Base-by-base conservation (phyloP, 495 filamentous ascomycete genomes). In the Viridothelium virens region DNA sequence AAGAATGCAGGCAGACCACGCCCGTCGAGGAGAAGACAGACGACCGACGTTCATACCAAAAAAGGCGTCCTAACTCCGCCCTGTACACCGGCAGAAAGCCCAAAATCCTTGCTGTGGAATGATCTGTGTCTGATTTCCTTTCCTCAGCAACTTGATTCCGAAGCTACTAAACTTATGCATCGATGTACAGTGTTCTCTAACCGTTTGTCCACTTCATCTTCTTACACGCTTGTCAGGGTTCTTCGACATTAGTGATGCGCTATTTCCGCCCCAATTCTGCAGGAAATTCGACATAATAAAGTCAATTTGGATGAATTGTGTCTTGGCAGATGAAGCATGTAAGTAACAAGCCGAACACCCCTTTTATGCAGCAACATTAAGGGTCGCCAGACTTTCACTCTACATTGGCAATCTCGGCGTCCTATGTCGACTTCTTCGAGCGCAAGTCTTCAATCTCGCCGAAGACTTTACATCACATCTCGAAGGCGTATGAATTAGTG, bases 301-400 rank as follows among this genome's bases (percentile, higher is more conserved):
- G 72, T 70, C 68, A 33, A 64, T 67, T n/a, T 72, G 66, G 66
- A 68, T 71, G 9, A 66, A 70, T 39, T 67, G 48, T 44, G 63
- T 74, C 50, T 69, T 74, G 25, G 62, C 41, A 64, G 70, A 74
- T 68, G 70, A 74, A 69, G 70, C 72, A 61, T 74, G 72, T 74
- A 48, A 72, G 72, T 62, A 41, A 34, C 41, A 5, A 53, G 12
- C 18, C 48, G 18, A 25, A 25, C 18, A 18, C n/a, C 48, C 48
- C 48, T 0, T 25, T 53, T n/a, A 53, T 53, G 18, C 48, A 18
- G 48, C 10, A 53, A 46, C 41, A 53, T 53, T 53, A 18, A 36
- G 10, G 34, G 25, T 70, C 34, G 9, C 61, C 16, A 74, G 72
- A 70, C 56, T 74, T 70, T 37, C 72, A 74, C 67, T 65, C 59